phyloP scores from a whole-genome alignment of 208 protist species.

The Acanthamoeba lenticulata region DNA sequence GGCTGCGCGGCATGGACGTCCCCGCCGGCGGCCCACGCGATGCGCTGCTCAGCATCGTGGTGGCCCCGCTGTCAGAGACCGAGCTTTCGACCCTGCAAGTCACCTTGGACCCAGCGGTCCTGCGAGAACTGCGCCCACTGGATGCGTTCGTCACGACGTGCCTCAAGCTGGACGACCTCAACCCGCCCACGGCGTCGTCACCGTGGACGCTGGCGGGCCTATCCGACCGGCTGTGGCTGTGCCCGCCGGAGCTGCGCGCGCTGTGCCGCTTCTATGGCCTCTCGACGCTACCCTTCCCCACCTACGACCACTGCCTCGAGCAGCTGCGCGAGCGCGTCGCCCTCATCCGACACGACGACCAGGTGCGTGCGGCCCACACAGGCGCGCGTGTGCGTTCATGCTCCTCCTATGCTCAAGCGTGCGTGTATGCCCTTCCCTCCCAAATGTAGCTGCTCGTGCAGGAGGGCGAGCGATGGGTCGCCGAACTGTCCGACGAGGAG shows the following conservation, averaged over 20 bases:
- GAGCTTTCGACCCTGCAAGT: not conserved
- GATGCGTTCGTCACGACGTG: not conserved
- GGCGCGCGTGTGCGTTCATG: not conserved
- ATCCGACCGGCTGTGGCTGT: not conserved
- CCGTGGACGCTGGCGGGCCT: not conserved
- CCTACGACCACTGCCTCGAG: not conserved
- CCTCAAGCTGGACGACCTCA: not conserved
- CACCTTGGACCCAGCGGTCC: too few relatives aligned
- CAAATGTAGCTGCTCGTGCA: not conserved
- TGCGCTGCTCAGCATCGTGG: not conserved
- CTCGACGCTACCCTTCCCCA: not conserved
- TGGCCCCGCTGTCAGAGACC: not conserved
- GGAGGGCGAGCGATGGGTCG: not conserved
- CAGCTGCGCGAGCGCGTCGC: not conserved
- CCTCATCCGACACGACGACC: not conserved
- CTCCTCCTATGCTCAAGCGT: not conserved
- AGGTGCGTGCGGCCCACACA: not conserved
- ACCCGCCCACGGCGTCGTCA: not conserved
- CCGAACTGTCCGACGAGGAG: not conserved
- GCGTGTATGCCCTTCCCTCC: not conserved
- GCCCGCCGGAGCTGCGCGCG: not conserved
- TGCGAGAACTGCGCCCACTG: not conserved
- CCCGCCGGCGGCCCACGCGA: not conserved
- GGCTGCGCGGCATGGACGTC: not conserved
- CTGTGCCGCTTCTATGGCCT: conserved; percentile 1